Evolutionary conservation across 78 protist genomes (phyloP).

Genomic region (Dictyostelium capitatum): DNA sequence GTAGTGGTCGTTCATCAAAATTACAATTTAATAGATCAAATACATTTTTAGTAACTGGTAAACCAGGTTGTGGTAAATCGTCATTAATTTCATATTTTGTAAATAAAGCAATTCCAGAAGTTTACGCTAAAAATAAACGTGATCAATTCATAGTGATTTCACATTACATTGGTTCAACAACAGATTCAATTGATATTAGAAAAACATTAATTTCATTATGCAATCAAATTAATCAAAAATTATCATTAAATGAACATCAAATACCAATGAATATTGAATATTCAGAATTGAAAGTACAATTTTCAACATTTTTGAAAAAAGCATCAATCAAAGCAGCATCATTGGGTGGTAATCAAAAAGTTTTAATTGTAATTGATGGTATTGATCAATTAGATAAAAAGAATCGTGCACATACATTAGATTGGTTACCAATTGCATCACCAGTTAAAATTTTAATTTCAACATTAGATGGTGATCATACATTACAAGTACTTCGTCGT

Average conservation of each 20-base stretch:
- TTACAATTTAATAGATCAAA: conserved; percentile 51
- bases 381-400: conserved; percentile 67
- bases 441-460: conserved; percentile 47
- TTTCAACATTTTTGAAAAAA: conserved; percentile 20
- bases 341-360: background rate
- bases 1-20: conserved; percentile 20
- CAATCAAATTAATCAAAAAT: conserved; percentile 19
- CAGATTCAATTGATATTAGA: conserved; percentile 30
- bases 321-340: conserved; percentile 25
- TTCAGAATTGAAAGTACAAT: conserved; percentile 23
- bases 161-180: conserved; percentile 58
- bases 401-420: conserved; percentile 74
- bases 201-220: conserved; percentile 20
- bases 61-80: conserved; percentile 87
- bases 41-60: conserved; percentile 66
- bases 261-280: conserved; percentile 14
- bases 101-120: background rate
- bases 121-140: conserved; percentile 6
- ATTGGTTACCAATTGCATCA: conserved; percentile 75
- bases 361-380: conserved; percentile 84
- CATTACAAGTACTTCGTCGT: conserved; percentile 14
- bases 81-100: conserved; percentile 51
- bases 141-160: background rate
- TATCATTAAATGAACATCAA: background rate
- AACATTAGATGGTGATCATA: conserved; percentile 55